phyloP scores from a whole-genome alignment of 805 yeast species.

The Zygosaccharomyces pseudorouxii region DNA sequence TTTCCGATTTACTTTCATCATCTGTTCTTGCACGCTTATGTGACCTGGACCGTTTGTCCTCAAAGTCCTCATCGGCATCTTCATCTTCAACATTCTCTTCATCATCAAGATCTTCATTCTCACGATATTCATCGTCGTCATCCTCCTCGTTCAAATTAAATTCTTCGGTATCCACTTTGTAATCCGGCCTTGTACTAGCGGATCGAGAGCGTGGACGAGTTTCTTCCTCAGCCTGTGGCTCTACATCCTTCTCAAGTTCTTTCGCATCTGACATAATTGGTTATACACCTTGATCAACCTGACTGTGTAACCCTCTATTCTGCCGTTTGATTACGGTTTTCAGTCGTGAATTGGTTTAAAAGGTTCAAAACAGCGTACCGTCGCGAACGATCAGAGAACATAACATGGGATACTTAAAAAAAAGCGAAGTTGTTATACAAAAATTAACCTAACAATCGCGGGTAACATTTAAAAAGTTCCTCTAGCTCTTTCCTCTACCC shows the following conservation, averaged over 20 bases:
- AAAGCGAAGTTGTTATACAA: neutral
- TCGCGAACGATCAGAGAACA: neutral
- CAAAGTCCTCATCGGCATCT: conserved; percentile 24
- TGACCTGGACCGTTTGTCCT: conserved; percentile 28
- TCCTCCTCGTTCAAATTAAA: conserved; percentile 34
- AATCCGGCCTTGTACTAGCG: conserved; percentile 21
- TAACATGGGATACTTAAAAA: neutral
- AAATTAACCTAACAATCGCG: neutral
- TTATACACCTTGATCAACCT: neutral
- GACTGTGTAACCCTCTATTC: neutral
- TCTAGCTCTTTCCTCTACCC: neutral
- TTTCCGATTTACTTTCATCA: conserved; percentile 25
- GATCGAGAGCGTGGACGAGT: conserved; percentile 21
- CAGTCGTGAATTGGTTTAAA: neutral
- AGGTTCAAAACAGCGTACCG: neutral
- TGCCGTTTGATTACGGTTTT: neutral
- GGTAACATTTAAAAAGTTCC: neutral
- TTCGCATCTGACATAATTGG: neutral
- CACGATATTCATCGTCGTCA: conserved; percentile 28
- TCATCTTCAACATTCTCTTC: conserved; percentile 24
- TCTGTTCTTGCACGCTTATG: conserved; percentile 20
- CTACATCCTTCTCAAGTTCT: neutral
- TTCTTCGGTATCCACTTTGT: conserved; percentile 31
- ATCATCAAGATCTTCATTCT: conserved; percentile 20
- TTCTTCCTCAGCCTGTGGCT: conserved; percentile 2